These are phyloP conservation scores for Fusarium continuum DNA, from an alignment of 2,329 filamentous ascomycete genomes.

Conservation along the genomic window DNA sequence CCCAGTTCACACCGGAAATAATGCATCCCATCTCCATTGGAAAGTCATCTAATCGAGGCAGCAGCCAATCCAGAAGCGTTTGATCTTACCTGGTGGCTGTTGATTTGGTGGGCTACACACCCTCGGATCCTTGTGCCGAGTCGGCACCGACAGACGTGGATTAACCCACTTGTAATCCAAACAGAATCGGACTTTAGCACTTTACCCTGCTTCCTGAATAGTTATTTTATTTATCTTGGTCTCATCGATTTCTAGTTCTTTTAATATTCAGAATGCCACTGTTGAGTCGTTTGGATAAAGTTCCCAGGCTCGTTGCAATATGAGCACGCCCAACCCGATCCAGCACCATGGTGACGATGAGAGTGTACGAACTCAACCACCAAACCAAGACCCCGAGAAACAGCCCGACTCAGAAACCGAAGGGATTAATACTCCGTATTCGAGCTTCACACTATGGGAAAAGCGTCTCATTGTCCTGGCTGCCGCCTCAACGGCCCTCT, in stretches of 20 bases:
- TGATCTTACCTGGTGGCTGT: neutral
- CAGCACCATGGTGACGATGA: conserved; percentile 1
- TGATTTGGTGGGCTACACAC: neutral
- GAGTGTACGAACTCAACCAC: neutral
- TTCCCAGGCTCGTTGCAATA: neutral
- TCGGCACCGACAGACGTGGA: conserved; percentile 27
- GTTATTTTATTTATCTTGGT: conserved; percentile 17
- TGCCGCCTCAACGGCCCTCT: conserved; percentile 52
- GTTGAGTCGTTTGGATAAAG: neutral
- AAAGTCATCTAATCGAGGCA: neutral
- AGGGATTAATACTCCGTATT: conserved; percentile 44
- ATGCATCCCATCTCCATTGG: neutral
- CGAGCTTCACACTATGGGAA: conserved; percentile 51
- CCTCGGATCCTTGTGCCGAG: conserved; percentile 10
- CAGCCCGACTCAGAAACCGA: neutral
- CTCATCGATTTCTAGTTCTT: neutral
- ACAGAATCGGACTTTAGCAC: conserved; percentile 6
- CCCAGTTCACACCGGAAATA: conserved; percentile 1
- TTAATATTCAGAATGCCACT: neutral
- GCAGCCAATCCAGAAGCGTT: neutral
- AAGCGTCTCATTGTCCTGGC: conserved; percentile 54
- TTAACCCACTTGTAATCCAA: conserved; percentile 12
- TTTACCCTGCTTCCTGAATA: neutral
- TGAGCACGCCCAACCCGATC: conserved; percentile 4
- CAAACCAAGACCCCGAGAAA: conserved; percentile 18